Conservation (phyloP, 108 stramenopile species). For the Fragilaria crotonensis region DNA sequence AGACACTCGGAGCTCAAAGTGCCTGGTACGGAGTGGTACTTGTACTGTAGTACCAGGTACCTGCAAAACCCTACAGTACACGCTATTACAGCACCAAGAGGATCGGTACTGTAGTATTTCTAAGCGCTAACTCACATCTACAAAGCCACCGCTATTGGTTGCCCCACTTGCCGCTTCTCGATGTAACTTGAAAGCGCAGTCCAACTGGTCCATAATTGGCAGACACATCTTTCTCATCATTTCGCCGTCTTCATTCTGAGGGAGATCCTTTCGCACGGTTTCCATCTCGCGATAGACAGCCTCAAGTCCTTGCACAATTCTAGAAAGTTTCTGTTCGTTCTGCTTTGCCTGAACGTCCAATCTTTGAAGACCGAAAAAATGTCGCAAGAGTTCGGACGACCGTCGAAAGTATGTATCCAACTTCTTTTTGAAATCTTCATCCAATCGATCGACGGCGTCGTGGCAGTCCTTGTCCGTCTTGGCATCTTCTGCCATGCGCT, state of each 20-base stretch:
- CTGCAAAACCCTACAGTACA: too few relatives aligned
- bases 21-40: too few relatives aligned
- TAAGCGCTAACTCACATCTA: slow-evolving; percentile 19
- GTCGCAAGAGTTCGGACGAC: slow-evolving; percentile 72
- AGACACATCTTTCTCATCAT: slow-evolving; percentile 75
- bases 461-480: slow-evolving; percentile 72
- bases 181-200: slow-evolving; percentile 80
- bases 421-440: slow-evolving; percentile 63
- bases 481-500: slow-evolving; percentile 72
- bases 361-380: slow-evolving; percentile 75
- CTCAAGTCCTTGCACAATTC: slow-evolving; percentile 74
- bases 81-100: too few relatives aligned
- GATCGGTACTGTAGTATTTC: too few relatives aligned
- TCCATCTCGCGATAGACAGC: slow-evolving; percentile 59
- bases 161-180: slow-evolving; percentile 55
- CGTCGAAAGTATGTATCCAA: slow-evolving; percentile 75
- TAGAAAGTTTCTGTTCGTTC: slow-evolving; percentile 48
- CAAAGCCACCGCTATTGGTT: slow-evolving; percentile 65
- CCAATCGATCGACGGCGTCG: slow-evolving; percentile 50
- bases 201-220: slow-evolving; percentile 86
- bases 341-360: slow-evolving; percentile 18
- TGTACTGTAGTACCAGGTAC: too few relatives aligned
- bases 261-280: slow-evolving; percentile 40
- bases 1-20: too few relatives aligned
- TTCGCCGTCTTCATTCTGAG: slow-evolving; percentile 40